These are phyloP conservation scores for Herpetomonas tarakana DNA, from an alignment of 208 protist species.

Conservation along the genomic window DNA sequence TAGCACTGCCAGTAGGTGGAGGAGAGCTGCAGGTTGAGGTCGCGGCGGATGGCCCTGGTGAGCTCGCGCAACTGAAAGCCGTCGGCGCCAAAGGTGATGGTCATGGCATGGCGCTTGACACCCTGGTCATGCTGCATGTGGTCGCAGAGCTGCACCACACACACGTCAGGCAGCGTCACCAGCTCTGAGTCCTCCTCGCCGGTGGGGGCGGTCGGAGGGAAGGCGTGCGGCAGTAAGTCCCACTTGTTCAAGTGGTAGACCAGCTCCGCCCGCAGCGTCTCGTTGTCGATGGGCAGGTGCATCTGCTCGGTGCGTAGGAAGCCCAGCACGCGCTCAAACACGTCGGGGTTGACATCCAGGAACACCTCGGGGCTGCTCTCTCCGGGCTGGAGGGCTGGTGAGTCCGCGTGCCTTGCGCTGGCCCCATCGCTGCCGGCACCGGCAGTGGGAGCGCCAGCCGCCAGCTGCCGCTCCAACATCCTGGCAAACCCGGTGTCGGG, in stretches of 20 bases:
- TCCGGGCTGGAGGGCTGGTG: conserved; percentile 1
- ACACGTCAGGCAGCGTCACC: conserved; percentile 67
- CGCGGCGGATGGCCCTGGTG: conserved; percentile 62
- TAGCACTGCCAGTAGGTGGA: conserved; percentile 91
- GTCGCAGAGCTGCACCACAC: conserved; percentile 84
- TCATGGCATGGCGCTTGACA: conserved; percentile 85
- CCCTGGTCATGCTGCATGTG: conserved; percentile 87
- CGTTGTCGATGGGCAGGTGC: conserved; percentile 53
- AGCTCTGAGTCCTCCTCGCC: conserved; percentile 4
- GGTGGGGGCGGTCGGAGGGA: conserved; percentile 23
- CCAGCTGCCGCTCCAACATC: conserved; percentile 29
- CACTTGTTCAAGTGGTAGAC: conserved; percentile 60
- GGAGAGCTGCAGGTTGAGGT: conserved; percentile 72
- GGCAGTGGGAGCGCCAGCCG: background rate
- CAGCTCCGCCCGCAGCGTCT: conserved; percentile 60
- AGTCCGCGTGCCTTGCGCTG: background rate
- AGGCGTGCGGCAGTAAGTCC: conserved; percentile 73
- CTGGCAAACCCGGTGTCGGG: conserved; percentile 63
- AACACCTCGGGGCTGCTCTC: conserved; percentile 45
- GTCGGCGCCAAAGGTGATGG: conserved; percentile 84
- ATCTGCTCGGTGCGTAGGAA: conserved; percentile 70
- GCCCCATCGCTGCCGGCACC: background rate
- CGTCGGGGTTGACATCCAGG: conserved; percentile 71
- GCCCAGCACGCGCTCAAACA: conserved; percentile 69
- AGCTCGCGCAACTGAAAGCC: conserved; percentile 75